Conservation (phyloP, 257 asterid species). For the Solanum boliviense region DNA sequence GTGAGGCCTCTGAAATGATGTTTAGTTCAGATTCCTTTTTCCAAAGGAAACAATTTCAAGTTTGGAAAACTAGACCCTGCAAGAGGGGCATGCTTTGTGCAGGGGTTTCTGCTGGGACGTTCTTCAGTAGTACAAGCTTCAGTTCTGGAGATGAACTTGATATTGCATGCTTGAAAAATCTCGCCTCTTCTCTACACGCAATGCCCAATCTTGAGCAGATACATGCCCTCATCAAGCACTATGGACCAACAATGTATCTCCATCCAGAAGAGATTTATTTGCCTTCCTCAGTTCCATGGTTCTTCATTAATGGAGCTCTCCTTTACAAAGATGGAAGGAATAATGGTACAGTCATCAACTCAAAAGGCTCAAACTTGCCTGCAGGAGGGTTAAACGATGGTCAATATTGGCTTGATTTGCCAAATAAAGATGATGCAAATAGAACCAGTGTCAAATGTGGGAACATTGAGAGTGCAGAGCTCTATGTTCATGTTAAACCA, state of each 20-base stretch:
- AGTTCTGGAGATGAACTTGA: slow-evolving; percentile 17
- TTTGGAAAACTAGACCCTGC: slow-evolving; percentile 63
- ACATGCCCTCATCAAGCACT: slow-evolving; percentile 56
- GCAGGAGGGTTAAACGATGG: slow-evolving; percentile 62
- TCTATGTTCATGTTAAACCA: slow-evolving; percentile 72
- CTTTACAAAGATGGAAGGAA: slow-evolving; percentile 47
- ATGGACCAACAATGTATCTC: slow-evolving; percentile 72
- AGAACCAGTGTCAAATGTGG: slow-evolving; percentile 39
- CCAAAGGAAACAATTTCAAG: slow-evolving; percentile 20
- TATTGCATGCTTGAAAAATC: slow-evolving; percentile 63
- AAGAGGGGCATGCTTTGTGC: slow-evolving; percentile 47
- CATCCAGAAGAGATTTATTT: slow-evolving; percentile 72
- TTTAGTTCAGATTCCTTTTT: slow-evolving; percentile 26
- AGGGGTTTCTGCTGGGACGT: slow-evolving; percentile 70
- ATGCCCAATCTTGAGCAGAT: slow-evolving; percentile 78
- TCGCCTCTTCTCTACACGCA: slow-evolving; percentile 30
- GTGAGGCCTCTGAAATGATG: slow-evolving; percentile 39
- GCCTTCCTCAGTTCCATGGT: slow-evolving; percentile 90
- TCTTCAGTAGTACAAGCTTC: slow-evolving; percentile 26
- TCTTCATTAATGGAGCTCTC: slow-evolving; percentile 66
- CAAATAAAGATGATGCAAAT: slow-evolving; percentile 17
- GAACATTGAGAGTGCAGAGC: slow-evolving; percentile 50
- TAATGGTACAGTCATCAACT: slow-evolving; percentile 43
- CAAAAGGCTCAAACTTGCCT: slow-evolving; percentile 55
- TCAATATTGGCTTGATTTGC: slow-evolving; percentile 67